phyloP scores from a whole-genome alignment of 805 yeast genomes.

The Grigorovia humatica region DNA sequence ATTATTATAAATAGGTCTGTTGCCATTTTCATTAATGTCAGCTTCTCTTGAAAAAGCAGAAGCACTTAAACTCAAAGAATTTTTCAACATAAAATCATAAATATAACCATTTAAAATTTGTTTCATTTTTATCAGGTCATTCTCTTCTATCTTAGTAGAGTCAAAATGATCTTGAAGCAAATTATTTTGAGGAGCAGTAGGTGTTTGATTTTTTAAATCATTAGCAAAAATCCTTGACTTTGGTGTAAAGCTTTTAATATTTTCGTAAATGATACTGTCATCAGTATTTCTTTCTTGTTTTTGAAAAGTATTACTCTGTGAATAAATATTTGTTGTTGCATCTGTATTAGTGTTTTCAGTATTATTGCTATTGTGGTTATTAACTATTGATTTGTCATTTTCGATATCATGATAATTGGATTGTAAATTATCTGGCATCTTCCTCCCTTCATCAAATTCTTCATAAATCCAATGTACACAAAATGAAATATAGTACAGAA shows the following conservation, averaged over 20 bases:
- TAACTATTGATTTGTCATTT: not conserved
- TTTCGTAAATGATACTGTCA: too few relatives aligned
- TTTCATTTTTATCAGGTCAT: not conserved
- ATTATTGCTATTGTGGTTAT: not conserved
- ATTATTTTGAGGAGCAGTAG: too few relatives aligned
- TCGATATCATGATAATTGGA: not conserved
- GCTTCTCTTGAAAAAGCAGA: conserved; percentile 67
- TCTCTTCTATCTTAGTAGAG: not conserved
- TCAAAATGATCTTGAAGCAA: too few relatives aligned
- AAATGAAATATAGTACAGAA: too few relatives aligned
- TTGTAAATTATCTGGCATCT: not conserved
- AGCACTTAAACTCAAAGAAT: conserved; percentile 64
- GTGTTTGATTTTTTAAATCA: too few relatives aligned
- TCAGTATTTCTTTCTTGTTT: too few relatives aligned
- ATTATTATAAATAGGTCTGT: conserved; percentile 1
- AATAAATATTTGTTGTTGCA: not conserved
- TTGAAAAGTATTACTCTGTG: not conserved
- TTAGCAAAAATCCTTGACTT: too few relatives aligned
- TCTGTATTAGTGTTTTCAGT: not conserved
- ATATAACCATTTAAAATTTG: conserved; percentile 66
- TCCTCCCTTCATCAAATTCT: too few relatives aligned
- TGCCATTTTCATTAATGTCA: conserved; percentile 33
- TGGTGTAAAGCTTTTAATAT: too few relatives aligned
- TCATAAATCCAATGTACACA: too few relatives aligned
- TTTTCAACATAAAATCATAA: conserved; percentile 73